Percentiles rank a stretch among this genome's conserved stretches.
Evolutionary conservation across 129 eudicot genomes (phyloP).

Genomic region (Pseudognaphalium luteoalbum): DNA sequence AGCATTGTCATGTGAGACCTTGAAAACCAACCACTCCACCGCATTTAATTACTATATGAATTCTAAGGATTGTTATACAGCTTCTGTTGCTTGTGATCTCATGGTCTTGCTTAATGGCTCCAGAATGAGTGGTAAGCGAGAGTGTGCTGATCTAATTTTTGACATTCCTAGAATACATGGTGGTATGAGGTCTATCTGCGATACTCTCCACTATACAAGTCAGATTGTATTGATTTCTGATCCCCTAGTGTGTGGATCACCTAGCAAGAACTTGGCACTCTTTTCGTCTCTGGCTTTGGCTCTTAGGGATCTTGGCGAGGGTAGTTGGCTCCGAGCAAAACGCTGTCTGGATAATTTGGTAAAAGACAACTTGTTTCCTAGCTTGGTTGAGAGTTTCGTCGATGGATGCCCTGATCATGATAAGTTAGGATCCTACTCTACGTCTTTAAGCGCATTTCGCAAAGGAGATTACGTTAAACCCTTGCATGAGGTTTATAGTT

Average conservation of each 20-base stretch:
- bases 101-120: constrained; percentile 75
- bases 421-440: constrained; percentile 27
- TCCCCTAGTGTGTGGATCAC: constrained; percentile 18
- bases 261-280: constrained; percentile 37
- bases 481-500: constrained; percentile 39
- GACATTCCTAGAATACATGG: constrained; percentile 63
- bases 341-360: constrained; percentile 35
- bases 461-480: constrained; percentile 35
- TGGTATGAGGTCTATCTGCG: constrained; percentile 52
- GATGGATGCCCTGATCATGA: constrained; percentile 38
- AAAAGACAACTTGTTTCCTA: constrained; percentile 31
- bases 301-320: constrained; percentile 50
- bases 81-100: constrained; percentile 63
- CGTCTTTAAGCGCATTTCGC: constrained; percentile 31
- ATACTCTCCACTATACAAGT: constrained; percentile 50
- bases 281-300: constrained; percentile 41
- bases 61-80: constrained; percentile 80
- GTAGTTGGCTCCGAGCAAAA: constrained; percentile 43
- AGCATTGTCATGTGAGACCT: constrained; percentile 73
- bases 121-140: constrained; percentile 32
- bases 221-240: constrained; percentile 58
- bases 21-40: constrained; percentile 43
- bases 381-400: constrained; percentile 32
- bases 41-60: constrained; percentile 49
- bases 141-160: constrained; percentile 12